Evolutionary conservation across 306 rosid species (phyloP), one percentile per base, ranked within the genome.

Genomic region (Amphicarpaea edgeworthii): DNA sequence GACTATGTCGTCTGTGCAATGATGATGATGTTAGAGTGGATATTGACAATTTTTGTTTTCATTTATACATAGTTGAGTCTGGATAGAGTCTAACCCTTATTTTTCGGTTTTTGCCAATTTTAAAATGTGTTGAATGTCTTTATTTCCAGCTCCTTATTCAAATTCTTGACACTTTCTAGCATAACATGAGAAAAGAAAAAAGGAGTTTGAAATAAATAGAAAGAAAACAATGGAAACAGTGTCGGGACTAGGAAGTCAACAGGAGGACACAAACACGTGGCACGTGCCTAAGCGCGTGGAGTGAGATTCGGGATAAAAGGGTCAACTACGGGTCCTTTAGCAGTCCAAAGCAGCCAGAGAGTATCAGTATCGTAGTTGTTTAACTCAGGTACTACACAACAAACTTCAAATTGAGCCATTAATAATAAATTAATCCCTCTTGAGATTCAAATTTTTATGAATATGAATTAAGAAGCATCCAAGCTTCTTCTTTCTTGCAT

Each of bases 201-300:
- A 15, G 6, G 1, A 28, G 15, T 6, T 19, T 37, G 49, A 19
- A 76, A 26, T 1, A 54, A 77, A 16, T n/a, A 66, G 34, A 26
- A 30, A 10, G 49, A 75, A 28, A 17, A 30, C 24, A 20, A 17
- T 6, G 68, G 57, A 47, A 68, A 57, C 7, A 23, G 21, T 64
- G 79, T 54, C 15, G 49, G 68, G 12, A 28, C 0, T 12, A 5
- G 68, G 9, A 66, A 54, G 75, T 63, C 63, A 79, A 72, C 75
- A 15, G 1, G 71, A 26, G 43, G 53, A 67, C 73, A 77, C 28
- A 79, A 69, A 28, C 66, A 77, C 28, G 82, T 78, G 78, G 65
- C 89, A 88, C 86, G 91, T 82, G 92, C 8, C 70, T 26, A 12
- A 7, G 82, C 41, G 76, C 74, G 76, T 73, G 80, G 54, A 70